These are phyloP conservation scores for Scenedesmus sp. DNA, from an alignment of 163 green algal species.

Conservation along the genomic window DNA sequence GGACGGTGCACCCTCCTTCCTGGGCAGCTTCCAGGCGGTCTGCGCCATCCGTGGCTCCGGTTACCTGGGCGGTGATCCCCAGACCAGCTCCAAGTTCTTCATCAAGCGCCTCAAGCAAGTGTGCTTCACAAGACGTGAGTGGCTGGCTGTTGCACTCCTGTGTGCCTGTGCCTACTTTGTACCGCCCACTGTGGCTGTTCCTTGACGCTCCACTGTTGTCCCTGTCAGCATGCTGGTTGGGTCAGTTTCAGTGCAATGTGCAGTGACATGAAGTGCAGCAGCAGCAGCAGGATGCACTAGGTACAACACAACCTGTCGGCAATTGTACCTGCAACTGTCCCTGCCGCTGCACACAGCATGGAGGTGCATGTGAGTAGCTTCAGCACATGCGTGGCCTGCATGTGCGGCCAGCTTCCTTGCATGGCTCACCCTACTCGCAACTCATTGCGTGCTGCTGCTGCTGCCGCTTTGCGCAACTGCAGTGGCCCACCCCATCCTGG, in stretches of 20 bases:
- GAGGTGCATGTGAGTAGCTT: no score
- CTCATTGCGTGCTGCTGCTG: not conserved
- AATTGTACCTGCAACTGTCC: no score
- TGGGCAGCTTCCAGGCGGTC: constrained; percentile 36
- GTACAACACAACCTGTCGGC: no score
- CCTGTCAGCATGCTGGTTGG: no score
- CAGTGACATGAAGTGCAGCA: no score
- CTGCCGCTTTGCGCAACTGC: not conserved
- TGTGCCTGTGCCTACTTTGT: not conserved
- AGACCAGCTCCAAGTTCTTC: constrained; percentile 29
- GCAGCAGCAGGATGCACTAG: no score
- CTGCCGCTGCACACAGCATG: no score
- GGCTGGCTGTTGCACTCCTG: not conserved
- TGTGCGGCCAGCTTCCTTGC: no score
- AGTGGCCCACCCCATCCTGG: not conserved
- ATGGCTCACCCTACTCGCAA: no score
- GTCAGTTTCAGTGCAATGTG: no score
- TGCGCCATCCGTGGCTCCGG: not conserved
- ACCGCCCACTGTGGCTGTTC: not conserved
- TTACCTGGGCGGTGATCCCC: constrained; percentile 38
- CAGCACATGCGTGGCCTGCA: no score
- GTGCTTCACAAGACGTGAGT: constrained; percentile 43
- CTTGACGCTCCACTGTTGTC: not conserved
- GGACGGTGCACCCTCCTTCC: not conserved
- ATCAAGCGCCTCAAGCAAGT: constrained; percentile 9